Percentiles rank a stretch among this genome's conserved stretches.
Evolutionary conservation across 2,329 filamentous ascomycete species (phyloP).

Genomic region (Fusarium vanettenii): DNA sequence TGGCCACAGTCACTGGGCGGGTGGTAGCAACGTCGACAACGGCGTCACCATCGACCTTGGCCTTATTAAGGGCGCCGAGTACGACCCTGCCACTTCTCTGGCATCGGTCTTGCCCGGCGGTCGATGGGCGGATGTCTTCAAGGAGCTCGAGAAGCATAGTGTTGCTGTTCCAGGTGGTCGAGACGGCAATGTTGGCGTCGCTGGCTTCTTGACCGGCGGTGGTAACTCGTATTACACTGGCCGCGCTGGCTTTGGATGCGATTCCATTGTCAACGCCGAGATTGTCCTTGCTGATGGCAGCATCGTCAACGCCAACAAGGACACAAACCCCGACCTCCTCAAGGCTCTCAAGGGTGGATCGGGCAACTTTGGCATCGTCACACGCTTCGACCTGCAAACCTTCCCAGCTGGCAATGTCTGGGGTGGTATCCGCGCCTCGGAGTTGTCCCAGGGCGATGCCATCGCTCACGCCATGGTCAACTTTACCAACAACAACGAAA

Average conservation of each 20-base stretch:
- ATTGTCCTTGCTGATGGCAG: constrained; percentile 56
- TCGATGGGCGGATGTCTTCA: constrained; percentile 53
- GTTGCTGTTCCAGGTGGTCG: constrained; percentile 58
- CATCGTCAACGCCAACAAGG: constrained; percentile 54
- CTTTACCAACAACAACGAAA: constrained; percentile 28
- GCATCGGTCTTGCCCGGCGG: constrained; percentile 52
- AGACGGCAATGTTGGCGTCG: constrained; percentile 47
- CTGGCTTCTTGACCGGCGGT: constrained; percentile 44
- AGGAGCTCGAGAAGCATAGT: constrained; percentile 44
- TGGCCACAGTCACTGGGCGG: constrained; percentile 47
- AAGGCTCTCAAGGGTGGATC: constrained; percentile 59
- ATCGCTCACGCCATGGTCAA: constrained; percentile 28
- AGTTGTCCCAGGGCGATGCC: constrained; percentile 18
- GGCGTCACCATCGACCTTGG: constrained; percentile 45
- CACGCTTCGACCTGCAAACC: constrained; percentile 40
- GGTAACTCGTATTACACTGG: constrained; percentile 45
- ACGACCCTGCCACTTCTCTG: constrained; percentile 26
- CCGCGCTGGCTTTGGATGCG: constrained; percentile 54
- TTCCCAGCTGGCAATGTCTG: constrained; percentile 7
- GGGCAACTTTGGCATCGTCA: constrained; percentile 57
- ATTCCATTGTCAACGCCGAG: constrained; percentile 53
- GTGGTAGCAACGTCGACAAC: constrained; percentile 41
- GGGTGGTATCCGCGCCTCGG: constrained; percentile 24
- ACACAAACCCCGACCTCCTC: constrained; percentile 54
- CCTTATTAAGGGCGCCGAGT: constrained; percentile 44